These are phyloP conservation scores for Candida sp. DNA, from an alignment of 1,139 yeast genomes.

Conservation along the genomic window DNA sequence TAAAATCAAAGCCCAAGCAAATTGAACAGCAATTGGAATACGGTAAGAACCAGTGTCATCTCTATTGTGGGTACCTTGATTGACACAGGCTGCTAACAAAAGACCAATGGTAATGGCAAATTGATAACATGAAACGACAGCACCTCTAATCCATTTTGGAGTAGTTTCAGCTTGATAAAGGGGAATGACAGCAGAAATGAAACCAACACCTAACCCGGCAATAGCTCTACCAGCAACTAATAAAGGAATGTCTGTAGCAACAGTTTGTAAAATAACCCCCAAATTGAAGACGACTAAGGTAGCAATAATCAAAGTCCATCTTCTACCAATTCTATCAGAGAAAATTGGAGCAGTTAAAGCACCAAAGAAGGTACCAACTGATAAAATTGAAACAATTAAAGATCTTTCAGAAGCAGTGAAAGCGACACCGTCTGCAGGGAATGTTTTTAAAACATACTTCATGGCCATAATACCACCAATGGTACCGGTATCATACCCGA, in stretches of 20 bases:
- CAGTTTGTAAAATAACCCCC: constrained; percentile 62
- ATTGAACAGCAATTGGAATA: constrained; percentile 58
- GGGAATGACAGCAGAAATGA: constrained; percentile 60
- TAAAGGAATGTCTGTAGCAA: constrained; percentile 38
- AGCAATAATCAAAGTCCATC: constrained; percentile 48
- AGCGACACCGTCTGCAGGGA: constrained; percentile 20
- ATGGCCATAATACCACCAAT: constrained; percentile 75
- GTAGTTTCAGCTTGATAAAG: constrained; percentile 65
- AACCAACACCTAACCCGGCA: constrained; percentile 67
- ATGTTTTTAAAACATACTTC: constrained; percentile 56
- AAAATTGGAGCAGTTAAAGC: constrained; percentile 53
- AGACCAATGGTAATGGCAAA: constrained; percentile 62
- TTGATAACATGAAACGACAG: constrained; percentile 63
- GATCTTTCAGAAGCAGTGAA: constrained; percentile 58
- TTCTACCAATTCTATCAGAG: constrained; percentile 60
- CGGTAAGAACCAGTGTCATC: constrained; percentile 59
- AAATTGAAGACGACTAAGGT: constrained; percentile 53
- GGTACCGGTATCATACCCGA: constrained; percentile 80
- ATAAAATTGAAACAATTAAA: constrained; percentile 63
- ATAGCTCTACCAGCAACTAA: constrained; percentile 56
- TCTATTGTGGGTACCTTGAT: constrained; percentile 53
- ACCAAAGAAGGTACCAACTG: constrained; percentile 74
- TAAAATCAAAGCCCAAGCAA: constrained; percentile 38
- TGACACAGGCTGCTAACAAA: constrained; percentile 61
- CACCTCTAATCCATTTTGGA: constrained; percentile 70